Evolutionary conservation across 306 rosid species (phyloP), one percentile per base, ranked within the genome.

Genomic region (Lathyrus oleraceus): DNA sequence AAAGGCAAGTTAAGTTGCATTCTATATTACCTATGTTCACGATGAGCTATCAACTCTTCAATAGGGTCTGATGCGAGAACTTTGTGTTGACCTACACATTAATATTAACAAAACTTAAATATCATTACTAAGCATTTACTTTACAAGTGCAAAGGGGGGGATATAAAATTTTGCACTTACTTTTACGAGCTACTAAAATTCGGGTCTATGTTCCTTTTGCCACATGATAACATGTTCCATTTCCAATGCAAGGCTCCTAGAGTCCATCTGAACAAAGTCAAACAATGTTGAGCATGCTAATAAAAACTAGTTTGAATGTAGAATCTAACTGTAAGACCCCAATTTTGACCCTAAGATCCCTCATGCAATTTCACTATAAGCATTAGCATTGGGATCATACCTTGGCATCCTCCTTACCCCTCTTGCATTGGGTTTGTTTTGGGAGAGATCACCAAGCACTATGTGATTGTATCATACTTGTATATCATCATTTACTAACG

Each of bases 11-110:
- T 51, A 74, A 59, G 70, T 25, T 30, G 63, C 16, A 32, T 67
- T 69, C 52, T 57, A 69, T 19, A 38, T 78, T 84, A 94, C 99
- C 99, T 88, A 78, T 94, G 97, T 65, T 94, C 98, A 49, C 98
- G 86, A 75, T 94, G 98, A 71, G 98, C 97, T 65, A 48, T n/a
- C n/a, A n/a, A n/a, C n/a, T n/a, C n/a, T n/a, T n/a, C n/a, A n/a
- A 94, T 94, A 71, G 99, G 99, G 38, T 97, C 99, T 54, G 97
- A 94, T 59, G 99, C 99, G 81, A 94, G 97, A 81, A 94, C 95
- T 81, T 94, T 97, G 72, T 94, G 99, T 79, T 94, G 95, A 77
- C 89, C 99, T 94, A 70, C 71, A 70, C n/a, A n/a, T n/a, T n/a
- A n/a, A n/a, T n/a, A n/a, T n/a, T n/a, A n/a, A n/a, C n/a, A n/a